Evolutionary conservation across 495 filamentous ascomycete species (phyloP).

Genomic region (Lophiostoma macrostomum): DNA sequence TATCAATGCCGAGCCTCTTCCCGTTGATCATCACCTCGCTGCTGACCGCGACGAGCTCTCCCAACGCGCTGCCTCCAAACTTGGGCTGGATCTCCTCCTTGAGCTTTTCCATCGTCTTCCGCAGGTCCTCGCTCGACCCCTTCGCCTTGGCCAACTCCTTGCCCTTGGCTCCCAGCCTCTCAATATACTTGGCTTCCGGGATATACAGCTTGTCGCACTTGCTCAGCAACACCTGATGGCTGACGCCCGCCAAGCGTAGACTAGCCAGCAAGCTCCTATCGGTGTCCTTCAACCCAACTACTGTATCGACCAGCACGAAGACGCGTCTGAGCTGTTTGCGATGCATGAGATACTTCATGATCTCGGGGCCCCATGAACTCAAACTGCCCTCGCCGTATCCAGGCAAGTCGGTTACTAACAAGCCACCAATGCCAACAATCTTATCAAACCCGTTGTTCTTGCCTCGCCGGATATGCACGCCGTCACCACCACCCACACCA

Average conservation of each 20-base stretch:
- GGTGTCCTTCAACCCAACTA: slow-evolving; percentile 72
- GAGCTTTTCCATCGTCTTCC: slow-evolving; percentile 69
- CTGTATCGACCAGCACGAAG: slow-evolving; percentile 77
- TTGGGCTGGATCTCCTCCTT: slow-evolving; percentile 6
- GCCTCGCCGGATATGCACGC: slow-evolving; percentile 34
- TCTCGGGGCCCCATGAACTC: slow-evolving; percentile 78
- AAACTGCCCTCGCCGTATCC: slow-evolving; percentile 82
- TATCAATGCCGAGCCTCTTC: slow-evolving; percentile 36
- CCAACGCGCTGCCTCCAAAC: slow-evolving; percentile 14
- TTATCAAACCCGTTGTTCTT: slow-evolving; percentile 45
- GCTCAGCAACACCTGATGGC: slow-evolving; percentile 76
- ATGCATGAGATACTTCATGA: slow-evolving; percentile 74
- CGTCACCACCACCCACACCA: slow-evolving; percentile 59
- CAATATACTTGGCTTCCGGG: slow-evolving; percentile 62
- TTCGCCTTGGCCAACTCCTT: slow-evolving; percentile 74
- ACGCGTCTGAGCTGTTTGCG: slow-evolving; percentile 74
- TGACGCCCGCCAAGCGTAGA: slow-evolving; percentile 60
- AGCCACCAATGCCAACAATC: slow-evolving; percentile 23
- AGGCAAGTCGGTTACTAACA: slow-evolving; percentile 84
- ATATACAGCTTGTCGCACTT: slow-evolving; percentile 65
- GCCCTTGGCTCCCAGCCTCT: slow-evolving; percentile 73
- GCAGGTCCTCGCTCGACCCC: slow-evolving; percentile 72
- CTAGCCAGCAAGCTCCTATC: slow-evolving; percentile 65
- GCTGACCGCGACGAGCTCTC: slow-evolving; percentile 15
- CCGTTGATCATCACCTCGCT: slow-evolving; percentile 10